phyloP scores from a whole-genome alignment of 768 basidiomycete species.

The Suillus variegatus region DNA sequence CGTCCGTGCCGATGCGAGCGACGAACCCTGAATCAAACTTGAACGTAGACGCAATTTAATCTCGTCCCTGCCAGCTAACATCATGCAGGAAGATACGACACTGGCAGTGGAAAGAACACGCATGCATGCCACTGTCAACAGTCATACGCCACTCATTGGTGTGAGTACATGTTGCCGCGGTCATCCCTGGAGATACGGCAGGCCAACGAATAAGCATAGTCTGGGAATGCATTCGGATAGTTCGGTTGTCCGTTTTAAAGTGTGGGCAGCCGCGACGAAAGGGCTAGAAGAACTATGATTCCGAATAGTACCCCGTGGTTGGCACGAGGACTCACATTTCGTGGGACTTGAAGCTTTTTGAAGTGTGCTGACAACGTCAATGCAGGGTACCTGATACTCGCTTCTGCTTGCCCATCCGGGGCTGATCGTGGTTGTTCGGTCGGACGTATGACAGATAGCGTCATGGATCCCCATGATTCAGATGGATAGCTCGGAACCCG shows the following conservation, averaged over 20 bases:
- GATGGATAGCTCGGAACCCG: not conserved
- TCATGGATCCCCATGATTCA: not conserved
- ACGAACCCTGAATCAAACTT: too few species aligned
- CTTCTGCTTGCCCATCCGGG: not conserved
- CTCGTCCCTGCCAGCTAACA: not conserved
- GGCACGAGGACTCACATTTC: not conserved
- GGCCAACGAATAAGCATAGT: not conserved
- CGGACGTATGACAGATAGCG: not conserved
- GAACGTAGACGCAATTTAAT: too few species aligned
- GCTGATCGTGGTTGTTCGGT: not conserved
- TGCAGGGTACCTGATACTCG: not conserved
- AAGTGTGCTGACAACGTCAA: not conserved
- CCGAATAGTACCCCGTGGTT: not conserved
- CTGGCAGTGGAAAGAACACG: not conserved
- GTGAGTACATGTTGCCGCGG: not conserved
- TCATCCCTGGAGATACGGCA: not conserved
- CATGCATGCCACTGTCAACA: not conserved
- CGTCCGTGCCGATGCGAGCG: too few species aligned
- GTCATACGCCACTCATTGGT: not conserved
- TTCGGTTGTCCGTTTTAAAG: not conserved
- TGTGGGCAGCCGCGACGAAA: not conserved
- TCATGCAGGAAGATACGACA: not conserved
- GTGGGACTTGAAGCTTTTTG: not conserved
- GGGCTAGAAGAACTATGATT: not conserved
- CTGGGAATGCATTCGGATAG: not conserved